These are phyloP conservation scores for Penicillium sp. DNA, from an alignment of 2,329 filamentous ascomycete species.

Conservation along the genomic window DNA sequence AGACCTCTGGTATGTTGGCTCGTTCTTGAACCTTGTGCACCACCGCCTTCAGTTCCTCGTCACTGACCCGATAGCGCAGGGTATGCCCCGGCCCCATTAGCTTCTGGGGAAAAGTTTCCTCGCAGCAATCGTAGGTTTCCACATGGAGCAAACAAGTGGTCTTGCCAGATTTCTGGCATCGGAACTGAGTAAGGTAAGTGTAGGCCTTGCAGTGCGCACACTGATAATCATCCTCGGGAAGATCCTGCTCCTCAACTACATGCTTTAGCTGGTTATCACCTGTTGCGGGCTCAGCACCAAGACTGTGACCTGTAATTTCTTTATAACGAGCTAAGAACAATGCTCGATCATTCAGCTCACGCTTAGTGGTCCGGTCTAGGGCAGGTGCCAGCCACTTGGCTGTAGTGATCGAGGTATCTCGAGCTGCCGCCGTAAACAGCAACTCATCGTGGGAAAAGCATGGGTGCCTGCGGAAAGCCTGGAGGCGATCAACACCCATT, in stretches of 20 bases:
- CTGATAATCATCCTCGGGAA: slow-evolving; percentile 86
- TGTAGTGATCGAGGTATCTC: slow-evolving; percentile 74
- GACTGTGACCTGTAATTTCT: slow-evolving; percentile 48
- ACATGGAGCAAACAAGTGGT: slow-evolving; percentile 77
- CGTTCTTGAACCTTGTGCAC: slow-evolving; percentile 79
- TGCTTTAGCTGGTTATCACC: slow-evolving; percentile 55
- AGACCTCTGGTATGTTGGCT: slow-evolving; percentile 74
- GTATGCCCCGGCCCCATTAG: slow-evolving; percentile 64
- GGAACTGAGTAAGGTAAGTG: slow-evolving; percentile 83
- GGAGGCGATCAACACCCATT: slow-evolving; percentile 75
- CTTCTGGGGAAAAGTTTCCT: slow-evolving; percentile 59
- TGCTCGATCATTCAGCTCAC: slow-evolving; percentile 64
- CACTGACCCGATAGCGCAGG: slow-evolving; percentile 69
- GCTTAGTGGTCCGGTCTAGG: slow-evolving; percentile 67
- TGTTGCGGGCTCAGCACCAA: slow-evolving; percentile 43
- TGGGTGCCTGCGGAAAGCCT: slow-evolving; percentile 81
- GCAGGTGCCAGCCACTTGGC: slow-evolving; percentile 94
- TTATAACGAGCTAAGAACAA: slow-evolving; percentile 63
- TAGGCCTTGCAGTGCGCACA: slow-evolving; percentile 90
- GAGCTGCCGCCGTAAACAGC: slow-evolving; percentile 80
- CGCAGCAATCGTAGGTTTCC: slow-evolving; percentile 74
- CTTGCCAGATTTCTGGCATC: slow-evolving; percentile 75
- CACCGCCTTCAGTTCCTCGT: slow-evolving; percentile 60
- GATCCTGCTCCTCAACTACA: slow-evolving; percentile 63
- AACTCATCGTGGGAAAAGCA: slow-evolving; percentile 98